A percentile compares a stretch with the other conserved stretches of the same genome.
Evolutionary conservation across 441 rosid species (phyloP).

Genomic region (Brassica balearica): DNA sequence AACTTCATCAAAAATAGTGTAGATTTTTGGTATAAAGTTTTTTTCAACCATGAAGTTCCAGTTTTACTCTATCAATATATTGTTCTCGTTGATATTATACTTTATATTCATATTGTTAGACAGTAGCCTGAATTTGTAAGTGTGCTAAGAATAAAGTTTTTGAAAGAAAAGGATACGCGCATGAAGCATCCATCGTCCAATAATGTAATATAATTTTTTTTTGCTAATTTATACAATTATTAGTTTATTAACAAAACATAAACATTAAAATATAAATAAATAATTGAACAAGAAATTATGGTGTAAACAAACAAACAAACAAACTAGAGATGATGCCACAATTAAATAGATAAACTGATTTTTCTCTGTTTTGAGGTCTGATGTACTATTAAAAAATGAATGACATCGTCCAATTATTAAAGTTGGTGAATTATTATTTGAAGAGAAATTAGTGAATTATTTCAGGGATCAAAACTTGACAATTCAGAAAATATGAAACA

Average conservation of each 20-base stretch:
- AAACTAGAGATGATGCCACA: background rate
- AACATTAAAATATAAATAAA: background rate
- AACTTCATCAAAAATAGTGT: background rate
- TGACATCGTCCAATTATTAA: slow-evolving; percentile 22
- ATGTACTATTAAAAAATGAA: slow-evolving; percentile 12
- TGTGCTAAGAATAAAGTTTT: background rate
- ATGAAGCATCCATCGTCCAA: background rate
- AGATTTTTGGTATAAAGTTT: background rate
- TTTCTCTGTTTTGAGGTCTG: slow-evolving; percentile 3
- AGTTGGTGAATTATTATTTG: slow-evolving; percentile 15
- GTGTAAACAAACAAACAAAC: background rate
- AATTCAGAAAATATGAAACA: too few relatives aligned
- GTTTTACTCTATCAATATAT: background rate
- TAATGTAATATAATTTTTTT: background rate
- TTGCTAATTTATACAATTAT: background rate
- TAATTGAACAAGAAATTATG: background rate
- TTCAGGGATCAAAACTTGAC: slow-evolving; percentile 3
- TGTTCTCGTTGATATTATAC: background rate
- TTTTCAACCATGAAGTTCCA: background rate
- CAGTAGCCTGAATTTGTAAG: background rate
- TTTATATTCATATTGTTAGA: background rate
- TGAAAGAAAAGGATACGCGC: slow-evolving; percentile 14
- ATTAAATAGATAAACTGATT: background rate
- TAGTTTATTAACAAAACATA: background rate
- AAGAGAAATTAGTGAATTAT: slow-evolving; percentile 22